These are phyloP conservation scores for Xylaria scruposa DNA, from an alignment of 495 filamentous ascomycete genomes.

Conservation along the genomic window DNA sequence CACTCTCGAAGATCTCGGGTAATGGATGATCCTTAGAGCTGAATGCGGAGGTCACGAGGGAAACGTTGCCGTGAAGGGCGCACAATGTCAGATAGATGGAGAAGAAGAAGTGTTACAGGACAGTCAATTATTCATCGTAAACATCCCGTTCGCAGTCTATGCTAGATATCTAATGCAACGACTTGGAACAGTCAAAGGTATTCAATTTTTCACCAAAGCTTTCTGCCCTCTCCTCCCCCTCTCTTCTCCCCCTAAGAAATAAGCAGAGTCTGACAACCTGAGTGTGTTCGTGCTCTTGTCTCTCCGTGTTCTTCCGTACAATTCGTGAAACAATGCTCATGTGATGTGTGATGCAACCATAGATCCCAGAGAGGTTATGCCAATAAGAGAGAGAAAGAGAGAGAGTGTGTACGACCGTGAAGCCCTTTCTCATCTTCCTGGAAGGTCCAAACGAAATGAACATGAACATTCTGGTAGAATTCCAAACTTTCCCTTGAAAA, in stretches of 20 bases:
- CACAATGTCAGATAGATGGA: neutral
- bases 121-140: neutral
- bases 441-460: slow-evolving; percentile 15
- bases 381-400: neutral
- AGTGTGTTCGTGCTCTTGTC: neutral
- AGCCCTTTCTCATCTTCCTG: slow-evolving; percentile 1
- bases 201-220: slow-evolving; percentile 16
- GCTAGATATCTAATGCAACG: slow-evolving; percentile 10
- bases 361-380: slow-evolving; percentile 5
- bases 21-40: neutral
- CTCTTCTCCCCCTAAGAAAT: slow-evolving; percentile 1
- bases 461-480: neutral
- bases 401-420: neutral
- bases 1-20: neutral
- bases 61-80: neutral
- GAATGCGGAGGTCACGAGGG: neutral
- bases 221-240: neutral
- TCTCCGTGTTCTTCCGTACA: slow-evolving; percentile 5
- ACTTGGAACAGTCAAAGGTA: neutral
- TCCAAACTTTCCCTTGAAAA: slow-evolving; percentile 9
- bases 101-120: neutral
- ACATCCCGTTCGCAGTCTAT: slow-evolving; percentile 9
- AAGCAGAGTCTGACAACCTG: neutral
- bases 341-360: slow-evolving; percentile 17
- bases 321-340: slow-evolving; percentile 15